Conservation (phyloP, 164 flowering plant species). For the Liriodendron chinense region DNA sequence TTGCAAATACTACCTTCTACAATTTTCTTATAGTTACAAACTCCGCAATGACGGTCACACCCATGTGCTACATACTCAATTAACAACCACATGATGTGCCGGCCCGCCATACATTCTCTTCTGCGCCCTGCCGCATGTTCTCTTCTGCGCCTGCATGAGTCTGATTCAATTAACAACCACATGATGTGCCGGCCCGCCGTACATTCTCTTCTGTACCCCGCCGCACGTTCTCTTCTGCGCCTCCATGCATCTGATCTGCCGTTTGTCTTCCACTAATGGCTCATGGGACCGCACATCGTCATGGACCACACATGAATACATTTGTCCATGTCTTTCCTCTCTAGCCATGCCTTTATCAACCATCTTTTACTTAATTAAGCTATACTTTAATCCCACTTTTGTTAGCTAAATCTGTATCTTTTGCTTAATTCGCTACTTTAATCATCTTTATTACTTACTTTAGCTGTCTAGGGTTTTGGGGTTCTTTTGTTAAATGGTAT, state of each 20-base stretch:
- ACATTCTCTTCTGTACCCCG: not conserved
- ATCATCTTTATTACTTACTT: constrained; percentile 3
- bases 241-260: not conserved
- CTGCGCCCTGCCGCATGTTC: not conserved
- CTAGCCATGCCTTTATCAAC: not conserved
- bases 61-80: no score
- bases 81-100: no score
- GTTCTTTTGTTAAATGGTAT: constrained; percentile 5
- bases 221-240: not conserved
- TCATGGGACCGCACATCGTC: no score
- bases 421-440: not conserved
- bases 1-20: no score
- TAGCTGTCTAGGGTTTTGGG: constrained; percentile 6
- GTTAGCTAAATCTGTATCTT: not conserved
- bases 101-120: no score
- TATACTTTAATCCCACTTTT: not conserved
- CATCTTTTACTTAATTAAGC: not conserved
- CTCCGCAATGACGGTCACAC: no score
- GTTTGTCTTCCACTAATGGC: not conserved
- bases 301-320: not conserved
- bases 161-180: not conserved
- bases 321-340: not conserved
- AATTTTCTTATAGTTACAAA: no score
- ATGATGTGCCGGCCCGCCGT: no score
- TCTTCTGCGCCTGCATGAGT: no score